These are phyloP conservation scores for Phaeosphaeria sp. DNA, from an alignment of 2,329 filamentous ascomycete genomes.

Conservation along the genomic window DNA sequence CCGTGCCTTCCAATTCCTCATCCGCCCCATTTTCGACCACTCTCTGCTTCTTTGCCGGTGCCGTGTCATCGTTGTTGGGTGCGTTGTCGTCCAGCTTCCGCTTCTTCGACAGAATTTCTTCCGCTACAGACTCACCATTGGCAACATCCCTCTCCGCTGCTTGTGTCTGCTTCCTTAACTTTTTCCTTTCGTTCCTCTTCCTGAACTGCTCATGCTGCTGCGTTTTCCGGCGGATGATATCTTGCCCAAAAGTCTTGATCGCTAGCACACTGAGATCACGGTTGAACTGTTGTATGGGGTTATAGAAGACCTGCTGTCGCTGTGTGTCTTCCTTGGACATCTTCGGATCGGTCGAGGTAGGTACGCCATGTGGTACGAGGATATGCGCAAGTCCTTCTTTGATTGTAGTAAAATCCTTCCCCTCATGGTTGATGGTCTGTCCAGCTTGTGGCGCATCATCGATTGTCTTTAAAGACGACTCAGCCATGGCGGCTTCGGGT, in stretches of 20 bases:
- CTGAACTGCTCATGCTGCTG: slow-evolving; percentile 53
- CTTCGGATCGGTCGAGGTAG: slow-evolving; percentile 57
- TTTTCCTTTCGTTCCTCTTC: slow-evolving; percentile 34
- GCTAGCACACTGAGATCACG: slow-evolving; percentile 91
- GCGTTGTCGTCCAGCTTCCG: slow-evolving; percentile 23
- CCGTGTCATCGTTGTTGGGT: slow-evolving; percentile 17
- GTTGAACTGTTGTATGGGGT: slow-evolving; percentile 99
- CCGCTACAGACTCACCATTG: slow-evolving; percentile 2
- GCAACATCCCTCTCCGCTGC: slow-evolving; percentile 8
- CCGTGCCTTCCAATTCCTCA: slow-evolving; percentile 9
- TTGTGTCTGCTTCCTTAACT: slow-evolving; percentile 22
- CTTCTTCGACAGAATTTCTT: slow-evolving; percentile 27
- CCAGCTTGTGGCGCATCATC: slow-evolving; percentile 36
- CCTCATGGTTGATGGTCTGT: slow-evolving; percentile 53
- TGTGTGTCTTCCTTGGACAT: slow-evolving; percentile 58
- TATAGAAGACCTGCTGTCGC: slow-evolving; percentile 90
- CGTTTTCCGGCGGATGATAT: slow-evolving; percentile 60
- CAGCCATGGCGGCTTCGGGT: slow-evolving; percentile 17
- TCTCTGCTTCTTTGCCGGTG: slow-evolving; percentile 35
- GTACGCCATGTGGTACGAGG: slow-evolving; percentile 63
- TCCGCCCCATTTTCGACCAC: slow-evolving; percentile 20
- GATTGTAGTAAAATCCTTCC: slow-evolving; percentile 65
- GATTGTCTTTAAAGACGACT: slow-evolving; percentile 26
- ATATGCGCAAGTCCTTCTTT: slow-evolving; percentile 74
- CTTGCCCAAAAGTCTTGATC: slow-evolving; percentile 86